A percentile compares a stretch with the other conserved stretches of the same genome.
These are phyloP conservation scores for Talaromyces adpressus DNA, from an alignment of 495 filamentous ascomycete species.

Conservation along the genomic window DNA sequence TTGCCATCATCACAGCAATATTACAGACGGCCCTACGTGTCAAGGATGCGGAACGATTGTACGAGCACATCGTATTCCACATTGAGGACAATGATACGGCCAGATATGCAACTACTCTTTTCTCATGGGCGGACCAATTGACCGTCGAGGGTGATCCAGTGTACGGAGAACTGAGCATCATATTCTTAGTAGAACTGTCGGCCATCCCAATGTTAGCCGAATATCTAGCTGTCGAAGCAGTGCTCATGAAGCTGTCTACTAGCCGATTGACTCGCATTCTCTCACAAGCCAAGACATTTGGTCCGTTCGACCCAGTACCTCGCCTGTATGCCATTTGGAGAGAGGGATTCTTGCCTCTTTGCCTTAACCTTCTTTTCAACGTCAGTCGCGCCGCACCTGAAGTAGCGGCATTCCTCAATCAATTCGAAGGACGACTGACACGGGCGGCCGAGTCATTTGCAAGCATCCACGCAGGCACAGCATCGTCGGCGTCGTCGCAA, in stretches of 20 bases:
- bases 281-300: constrained; percentile 57
- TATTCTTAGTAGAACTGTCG: constrained; percentile 84
- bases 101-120: constrained; percentile 79
- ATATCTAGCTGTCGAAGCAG: constrained; percentile 75
- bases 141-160: constrained; percentile 74
- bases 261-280: constrained; percentile 68
- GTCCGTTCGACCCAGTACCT: constrained; percentile 55
- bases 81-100: constrained; percentile 56
- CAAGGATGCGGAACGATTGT: constrained; percentile 36
- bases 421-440: constrained; percentile 66
- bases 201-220: constrained; percentile 77
- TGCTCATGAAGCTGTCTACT: constrained; percentile 69
- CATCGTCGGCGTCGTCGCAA: constrained; percentile 19
- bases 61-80: constrained; percentile 57
- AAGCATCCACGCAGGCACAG: constrained; percentile 28
- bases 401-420: constrained; percentile 76
- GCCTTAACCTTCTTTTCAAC: constrained; percentile 81
- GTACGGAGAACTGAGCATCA: constrained; percentile 81
- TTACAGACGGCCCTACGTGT: constrained; percentile 74
- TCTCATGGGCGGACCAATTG: constrained; percentile 85
- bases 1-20: constrained; percentile 83
- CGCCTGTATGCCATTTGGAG: constrained; percentile 77
- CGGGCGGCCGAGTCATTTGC: constrained; percentile 57
- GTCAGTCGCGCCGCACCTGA: constrained; percentile 76
- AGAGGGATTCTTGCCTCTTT: constrained; percentile 75